Evolutionary conservation across 2,329 filamentous ascomycete genomes (phyloP), one percentile per base, ranked within the genome.

Genomic region (Byssochlamys sp.): DNA sequence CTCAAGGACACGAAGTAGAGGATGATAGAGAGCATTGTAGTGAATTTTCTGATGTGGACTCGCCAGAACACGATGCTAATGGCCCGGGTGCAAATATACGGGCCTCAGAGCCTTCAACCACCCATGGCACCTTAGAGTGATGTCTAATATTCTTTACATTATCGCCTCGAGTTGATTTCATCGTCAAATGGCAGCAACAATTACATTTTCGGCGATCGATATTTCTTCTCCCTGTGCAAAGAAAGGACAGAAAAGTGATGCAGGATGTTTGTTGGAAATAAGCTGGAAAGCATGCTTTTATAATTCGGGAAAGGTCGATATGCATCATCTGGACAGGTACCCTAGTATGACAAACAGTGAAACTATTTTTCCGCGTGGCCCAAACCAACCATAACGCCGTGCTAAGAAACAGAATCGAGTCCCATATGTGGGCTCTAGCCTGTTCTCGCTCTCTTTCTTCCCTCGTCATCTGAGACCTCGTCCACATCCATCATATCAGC

Each of bases 401-500:
- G 61, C 59, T 60, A 61, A 62, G 65, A 67, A 63, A 62, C 62
- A 60, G 61, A 61, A 62, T 58, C 63, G 62, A 57, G 60, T 62
- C 57, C 59, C 57, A 61, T 63, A 62, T 61, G 63, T 61, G 57
- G 58, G 55, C 51, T 62, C 67, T 63, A 71, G 33, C 66, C 64
- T 59, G 59, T 71, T 60, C 66, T 66, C 58, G 65, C 60, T 63
- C 66, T 67, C 65, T 73, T 73, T 55, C 65, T 62, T 54, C 66
- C 63, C 59, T 71, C 71, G 48, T 73, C 70, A 55, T 72, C 67
- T 55, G 67, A 70, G 26, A 71, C 55, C 56, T 72, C 71, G 61
- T 75, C 73, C 56, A 73, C 73, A 58, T 79, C 76, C 64, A 77
- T 78, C 58, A 75, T 79, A 55, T 80, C 79, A 49, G 68, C 73